Conservation (phyloP, 1,284 basidiomycete genomes). For the Malassezia psittaci region DNA sequence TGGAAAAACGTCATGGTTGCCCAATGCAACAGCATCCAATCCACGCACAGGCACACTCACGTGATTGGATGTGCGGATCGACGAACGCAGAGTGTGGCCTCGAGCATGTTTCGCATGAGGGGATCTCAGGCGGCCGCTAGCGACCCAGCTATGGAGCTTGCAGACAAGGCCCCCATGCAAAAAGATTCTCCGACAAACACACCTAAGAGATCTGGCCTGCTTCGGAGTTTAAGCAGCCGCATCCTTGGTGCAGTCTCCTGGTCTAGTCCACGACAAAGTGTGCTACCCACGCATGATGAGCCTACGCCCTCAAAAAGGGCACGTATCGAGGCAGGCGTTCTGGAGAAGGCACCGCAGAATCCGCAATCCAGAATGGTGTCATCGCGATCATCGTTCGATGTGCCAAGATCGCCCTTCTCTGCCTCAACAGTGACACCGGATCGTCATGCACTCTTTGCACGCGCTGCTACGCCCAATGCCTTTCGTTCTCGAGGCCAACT, state of each 20-base stretch:
- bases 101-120: background rate
- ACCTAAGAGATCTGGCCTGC: background rate
- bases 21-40: background rate
- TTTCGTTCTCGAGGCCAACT: background rate
- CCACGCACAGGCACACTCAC: background rate
- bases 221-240: slow-evolving; percentile 7
- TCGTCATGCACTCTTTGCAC: background rate
- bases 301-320: background rate
- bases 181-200: background rate
- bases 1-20: slow-evolving; percentile 10
- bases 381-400: background rate
- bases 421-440: background rate
- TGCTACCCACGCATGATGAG: slow-evolving; percentile 2
- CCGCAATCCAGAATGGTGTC: background rate
- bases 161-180: background rate
- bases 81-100: background rate
- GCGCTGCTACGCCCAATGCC: background rate
- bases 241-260: slow-evolving; percentile 1
- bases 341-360: background rate
- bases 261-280: slow-evolving; percentile 2
- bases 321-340: background rate
- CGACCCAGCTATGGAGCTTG: slow-evolving; percentile 1
- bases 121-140: background rate
- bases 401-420: background rate
- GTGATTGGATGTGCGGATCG: background rate